These are phyloP conservation scores for Xerocomellus intermedius DNA, from an alignment of 768 basidiomycete genomes.

Conservation along the genomic window DNA sequence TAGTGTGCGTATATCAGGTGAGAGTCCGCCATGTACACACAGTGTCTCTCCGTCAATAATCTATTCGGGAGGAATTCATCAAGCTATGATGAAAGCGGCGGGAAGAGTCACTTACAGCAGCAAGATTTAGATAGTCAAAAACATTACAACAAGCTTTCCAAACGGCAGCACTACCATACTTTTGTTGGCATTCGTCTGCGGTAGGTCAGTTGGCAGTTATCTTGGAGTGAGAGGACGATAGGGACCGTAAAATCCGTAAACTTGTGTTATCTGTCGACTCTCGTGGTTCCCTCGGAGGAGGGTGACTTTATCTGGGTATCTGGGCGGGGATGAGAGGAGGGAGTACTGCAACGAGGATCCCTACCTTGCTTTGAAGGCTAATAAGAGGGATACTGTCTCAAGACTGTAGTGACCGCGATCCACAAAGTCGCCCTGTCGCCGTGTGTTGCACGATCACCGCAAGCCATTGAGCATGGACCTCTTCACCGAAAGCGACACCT, in stretches of 20 bases:
- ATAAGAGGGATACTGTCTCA: conserved; percentile 87
- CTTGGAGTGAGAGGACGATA: background rate
- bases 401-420: conserved; percentile 95
- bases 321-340: conserved; percentile 30
- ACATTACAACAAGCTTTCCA: conserved; percentile 98
- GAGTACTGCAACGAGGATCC: conserved; percentile 6
- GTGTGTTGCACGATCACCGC: background rate
- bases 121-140: conserved; percentile 93
- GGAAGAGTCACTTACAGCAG: conserved; percentile 60
- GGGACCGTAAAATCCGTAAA: conserved; percentile 95
- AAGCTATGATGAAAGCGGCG: background rate
- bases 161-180: conserved; percentile 91
- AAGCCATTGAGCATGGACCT: conserved; percentile 26
- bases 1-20: conserved; percentile 91
- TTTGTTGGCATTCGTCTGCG: conserved; percentile 94
- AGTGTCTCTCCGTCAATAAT: conserved; percentile 92
- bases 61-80: conserved; percentile 39
- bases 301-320: conserved; percentile 92
- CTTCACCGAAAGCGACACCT: conserved; percentile 37
- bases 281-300: conserved; percentile 95
- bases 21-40: conserved; percentile 95
- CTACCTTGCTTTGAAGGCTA: conserved; percentile 87
- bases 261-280: conserved; percentile 96
- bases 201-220: background rate
- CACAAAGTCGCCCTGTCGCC: conserved; percentile 87